phyloP scores from a whole-genome alignment of 2,329 filamentous ascomycete genomes.

The Monosporascus sp. region DNA sequence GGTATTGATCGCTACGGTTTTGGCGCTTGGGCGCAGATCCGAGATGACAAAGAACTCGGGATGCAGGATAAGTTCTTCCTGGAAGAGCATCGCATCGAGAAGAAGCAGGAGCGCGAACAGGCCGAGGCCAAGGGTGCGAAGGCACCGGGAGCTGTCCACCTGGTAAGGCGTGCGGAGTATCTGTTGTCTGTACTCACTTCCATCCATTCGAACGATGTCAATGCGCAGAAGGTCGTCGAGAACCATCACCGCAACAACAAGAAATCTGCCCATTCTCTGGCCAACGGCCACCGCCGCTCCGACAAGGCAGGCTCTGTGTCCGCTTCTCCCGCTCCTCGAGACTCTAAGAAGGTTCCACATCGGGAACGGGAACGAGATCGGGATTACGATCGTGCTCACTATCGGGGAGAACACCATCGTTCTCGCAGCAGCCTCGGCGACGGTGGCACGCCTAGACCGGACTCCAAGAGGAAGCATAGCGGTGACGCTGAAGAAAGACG shows the following conservation, averaged over 20 bases:
- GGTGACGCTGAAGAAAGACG: slow-evolving; percentile 46
- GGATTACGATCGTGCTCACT: slow-evolving; percentile 36
- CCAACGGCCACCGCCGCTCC: slow-evolving; percentile 56
- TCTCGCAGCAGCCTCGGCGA: slow-evolving; percentile 48
- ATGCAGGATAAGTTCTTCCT: slow-evolving; percentile 90
- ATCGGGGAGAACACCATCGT: slow-evolving; percentile 43
- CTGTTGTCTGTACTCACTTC: slow-evolving; percentile 88
- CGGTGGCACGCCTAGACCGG: slow-evolving; percentile 44
- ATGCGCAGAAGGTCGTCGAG: slow-evolving; percentile 74
- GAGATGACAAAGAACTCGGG: slow-evolving; percentile 82
- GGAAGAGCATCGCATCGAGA: slow-evolving; percentile 96
- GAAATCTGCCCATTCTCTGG: slow-evolving; percentile 51
- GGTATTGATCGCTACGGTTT: slow-evolving; percentile 93
- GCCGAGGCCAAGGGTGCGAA: slow-evolving; percentile 75
- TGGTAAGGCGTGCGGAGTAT: slow-evolving; percentile 92
- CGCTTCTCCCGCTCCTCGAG: slow-evolving; percentile 64
- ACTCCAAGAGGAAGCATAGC: slow-evolving; percentile 58
- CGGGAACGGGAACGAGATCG: slow-evolving; percentile 45
- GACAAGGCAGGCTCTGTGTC: slow-evolving; percentile 57
- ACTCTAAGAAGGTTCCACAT: slow-evolving; percentile 43
- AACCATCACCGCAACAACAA: slow-evolving; percentile 96
- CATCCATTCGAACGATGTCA: slow-evolving; percentile 71
- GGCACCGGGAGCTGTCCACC: slow-evolving; percentile 93
- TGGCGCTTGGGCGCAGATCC: slow-evolving; percentile 90
- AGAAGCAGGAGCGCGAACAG: slow-evolving; percentile 86